A percentile compares a stretch with the other conserved stretches of the same genome.
Evolutionary conservation across 257 asterid species (phyloP).

Genomic region (Forsythia viridissima): DNA sequence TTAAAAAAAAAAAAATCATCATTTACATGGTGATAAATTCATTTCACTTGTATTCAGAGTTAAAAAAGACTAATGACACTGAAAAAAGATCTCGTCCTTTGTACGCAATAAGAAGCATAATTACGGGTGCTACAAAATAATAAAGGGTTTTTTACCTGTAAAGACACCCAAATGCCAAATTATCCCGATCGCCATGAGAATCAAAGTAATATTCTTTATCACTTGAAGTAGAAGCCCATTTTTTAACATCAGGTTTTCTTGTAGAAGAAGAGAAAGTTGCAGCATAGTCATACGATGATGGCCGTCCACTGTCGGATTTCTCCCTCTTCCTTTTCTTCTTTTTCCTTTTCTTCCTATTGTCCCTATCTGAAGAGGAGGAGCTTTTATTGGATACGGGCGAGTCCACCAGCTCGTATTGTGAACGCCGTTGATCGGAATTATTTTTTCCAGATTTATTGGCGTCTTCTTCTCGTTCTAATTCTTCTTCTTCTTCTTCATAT

Average conservation of each 20-base stretch:
- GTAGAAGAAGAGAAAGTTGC: conserved; percentile 46
- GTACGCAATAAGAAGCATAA: neutral
- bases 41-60: neutral
- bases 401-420: conserved; percentile 59
- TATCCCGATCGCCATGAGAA: conserved; percentile 86
- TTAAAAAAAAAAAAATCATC: neutral
- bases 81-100: neutral
- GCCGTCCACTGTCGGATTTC: conserved; percentile 15
- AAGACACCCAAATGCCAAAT: conserved; percentile 77
- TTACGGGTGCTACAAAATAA: neutral
- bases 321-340: conserved; percentile 47
- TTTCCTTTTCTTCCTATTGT: conserved; percentile 43
- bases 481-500: conserved; percentile 41
- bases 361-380: conserved; percentile 40
- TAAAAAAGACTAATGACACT: neutral
- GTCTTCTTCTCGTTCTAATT: conserved; percentile 32
- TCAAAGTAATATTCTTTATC: conserved; percentile 85
- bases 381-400: conserved; percentile 63
- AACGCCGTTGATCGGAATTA: conserved; percentile 25
- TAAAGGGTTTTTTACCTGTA: conserved; percentile 55
- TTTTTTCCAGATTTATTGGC: conserved; percentile 19
- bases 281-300: conserved; percentile 36
- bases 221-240: conserved; percentile 58
- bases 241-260: conserved; percentile 61
- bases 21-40: neutral